These are phyloP conservation scores for Alternaria triticimaculans DNA, from an alignment of 2,329 filamentous ascomycete species.

Conservation along the genomic window DNA sequence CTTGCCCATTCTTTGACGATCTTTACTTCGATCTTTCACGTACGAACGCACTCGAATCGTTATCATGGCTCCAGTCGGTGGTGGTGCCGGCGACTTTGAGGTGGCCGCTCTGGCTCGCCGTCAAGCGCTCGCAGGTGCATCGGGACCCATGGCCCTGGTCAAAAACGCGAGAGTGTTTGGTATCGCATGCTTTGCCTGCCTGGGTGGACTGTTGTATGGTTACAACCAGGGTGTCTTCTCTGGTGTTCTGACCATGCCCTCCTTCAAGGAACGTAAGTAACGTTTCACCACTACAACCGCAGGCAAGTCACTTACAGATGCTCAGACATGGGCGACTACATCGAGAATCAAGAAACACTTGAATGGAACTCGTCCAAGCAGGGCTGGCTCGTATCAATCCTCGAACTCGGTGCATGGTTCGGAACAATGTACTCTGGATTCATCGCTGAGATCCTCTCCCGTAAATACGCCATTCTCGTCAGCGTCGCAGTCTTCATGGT, in stretches of 20 bases:
- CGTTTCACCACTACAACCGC: too few species aligned
- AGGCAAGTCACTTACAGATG: background rate
- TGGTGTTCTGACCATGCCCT: slow-evolving; percentile 64
- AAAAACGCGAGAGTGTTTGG: slow-evolving; percentile 61
- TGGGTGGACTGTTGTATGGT: slow-evolving; percentile 66
- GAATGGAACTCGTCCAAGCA: slow-evolving; percentile 49
- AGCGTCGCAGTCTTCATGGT: slow-evolving; percentile 71
- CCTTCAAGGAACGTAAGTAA: slow-evolving; percentile 51
- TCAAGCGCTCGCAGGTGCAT: slow-evolving; percentile 47
- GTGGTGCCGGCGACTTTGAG: slow-evolving; percentile 44
- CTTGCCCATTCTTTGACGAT: background rate
- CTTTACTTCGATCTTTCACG: background rate
- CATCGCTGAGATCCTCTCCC: slow-evolving; percentile 70
- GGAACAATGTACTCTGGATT: slow-evolving; percentile 73
- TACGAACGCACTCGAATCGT: slow-evolving; percentile 2
- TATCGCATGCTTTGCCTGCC: slow-evolving; percentile 61
- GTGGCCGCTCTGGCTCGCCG: slow-evolving; percentile 51
- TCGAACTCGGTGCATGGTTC: slow-evolving; percentile 77
- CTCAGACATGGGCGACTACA: slow-evolving; percentile 52
- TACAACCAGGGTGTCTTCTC: slow-evolving; percentile 80
- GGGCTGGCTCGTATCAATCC: slow-evolving; percentile 64
- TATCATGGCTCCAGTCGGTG: slow-evolving; percentile 49
- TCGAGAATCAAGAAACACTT: slow-evolving; percentile 31
- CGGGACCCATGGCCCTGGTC: slow-evolving; percentile 56
- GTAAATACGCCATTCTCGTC: slow-evolving; percentile 73